A percentile compares a stretch with the other conserved stretches of the same genome.
phyloP scores from a whole-genome alignment of 2,329 filamentous ascomycete species.

The Paecilomyces sp. region DNA sequence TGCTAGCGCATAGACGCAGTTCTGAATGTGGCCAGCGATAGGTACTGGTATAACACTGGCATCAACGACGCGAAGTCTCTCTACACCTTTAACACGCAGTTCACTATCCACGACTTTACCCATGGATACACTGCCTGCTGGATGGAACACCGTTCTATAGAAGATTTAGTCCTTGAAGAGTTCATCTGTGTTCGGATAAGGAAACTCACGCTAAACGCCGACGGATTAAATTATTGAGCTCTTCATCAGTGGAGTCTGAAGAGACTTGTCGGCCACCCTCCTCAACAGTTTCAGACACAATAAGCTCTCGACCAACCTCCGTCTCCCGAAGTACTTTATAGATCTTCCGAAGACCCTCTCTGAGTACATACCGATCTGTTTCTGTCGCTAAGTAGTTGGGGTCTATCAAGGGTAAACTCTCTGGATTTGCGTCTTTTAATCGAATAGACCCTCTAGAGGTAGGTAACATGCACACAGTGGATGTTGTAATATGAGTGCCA shows the following conservation, averaged over 20 bases:
- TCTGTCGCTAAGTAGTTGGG: conserved; percentile 23
- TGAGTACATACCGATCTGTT: conserved; percentile 12
- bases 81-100: conserved; percentile 11
- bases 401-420: conserved; percentile 16
- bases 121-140: conserved; percentile 10
- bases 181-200: too few species aligned
- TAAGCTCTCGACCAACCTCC: conserved; percentile 5
- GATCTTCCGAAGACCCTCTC: conserved; percentile 10
- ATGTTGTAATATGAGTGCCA: conserved; percentile 15
- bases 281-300: conserved; percentile 11
- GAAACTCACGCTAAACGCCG: conserved; percentile 4
- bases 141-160: conserved; percentile 15
- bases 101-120: conserved; percentile 10
- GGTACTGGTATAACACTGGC: conserved; percentile 16
- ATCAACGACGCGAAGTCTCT: conserved; percentile 16
- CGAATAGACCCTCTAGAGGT: conserved; percentile 16
- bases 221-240: too few species aligned
- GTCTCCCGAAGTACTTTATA: conserved; percentile 7
- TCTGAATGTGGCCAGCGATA: conserved; percentile 13
- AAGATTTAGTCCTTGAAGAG: conserved; percentile 1
- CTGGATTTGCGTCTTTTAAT: conserved; percentile 8
- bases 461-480: conserved; percentile 11
- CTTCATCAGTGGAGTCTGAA: too few species aligned
- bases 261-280: too few species aligned
- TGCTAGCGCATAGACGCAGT: conserved; percentile 11